Evolutionary conservation across 2,329 filamentous ascomycete species (phyloP), one percentile per base, ranked within the genome.

Genomic region (Phyllosticta capitalensis): DNA sequence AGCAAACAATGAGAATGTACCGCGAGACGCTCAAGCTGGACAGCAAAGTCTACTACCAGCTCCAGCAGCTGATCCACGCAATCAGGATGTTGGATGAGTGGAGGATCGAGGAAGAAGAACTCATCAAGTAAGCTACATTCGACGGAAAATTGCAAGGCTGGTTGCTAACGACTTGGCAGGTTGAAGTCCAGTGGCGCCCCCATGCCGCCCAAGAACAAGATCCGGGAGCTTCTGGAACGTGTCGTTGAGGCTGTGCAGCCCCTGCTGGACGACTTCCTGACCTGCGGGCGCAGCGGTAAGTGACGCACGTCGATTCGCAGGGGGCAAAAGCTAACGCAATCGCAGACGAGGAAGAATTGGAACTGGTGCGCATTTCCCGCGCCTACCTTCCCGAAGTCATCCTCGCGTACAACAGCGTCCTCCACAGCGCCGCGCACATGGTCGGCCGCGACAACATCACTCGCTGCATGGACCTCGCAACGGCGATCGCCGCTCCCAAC

Each of bases 311-410:
- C 2, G 0, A 9, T 22, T 21, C 9, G 9, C n/a, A 26, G 2
- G 33, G 17, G 9, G 9, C 22, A 12, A 52, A 52, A 20, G 17
- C 55, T 62, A 54, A 61, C 52, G 7, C 6, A 17, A 14, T 30
- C 6, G 65, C 61, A 80, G 80, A 78, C 55, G 67, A 71, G 56
- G 87, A 87, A 67, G 81, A 83, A 61, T 70, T 77, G 17, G 83
- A 89, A 58, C 81, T 90, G 54, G 74, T 75, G 54, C 75, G 79
- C 22, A 83, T 97, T 56, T 85, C 91, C 64, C 81, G 84, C 58
- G 82, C 83, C 0, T 97, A 95, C 72, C 79, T 99, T 2, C 92
- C 94, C 1, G 91, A 96, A 70, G 82, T 89, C 19, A 79, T 96
- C 50, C 80, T 99, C 55, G 89, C 88, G 2, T 96, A 94, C 71